Percentiles rank a stretch among this genome's conserved stretches.
These are phyloP conservation scores for Moniliophthora roreri DNA, from an alignment of 1,284 basidiomycete genomes.

Conservation along the genomic window DNA sequence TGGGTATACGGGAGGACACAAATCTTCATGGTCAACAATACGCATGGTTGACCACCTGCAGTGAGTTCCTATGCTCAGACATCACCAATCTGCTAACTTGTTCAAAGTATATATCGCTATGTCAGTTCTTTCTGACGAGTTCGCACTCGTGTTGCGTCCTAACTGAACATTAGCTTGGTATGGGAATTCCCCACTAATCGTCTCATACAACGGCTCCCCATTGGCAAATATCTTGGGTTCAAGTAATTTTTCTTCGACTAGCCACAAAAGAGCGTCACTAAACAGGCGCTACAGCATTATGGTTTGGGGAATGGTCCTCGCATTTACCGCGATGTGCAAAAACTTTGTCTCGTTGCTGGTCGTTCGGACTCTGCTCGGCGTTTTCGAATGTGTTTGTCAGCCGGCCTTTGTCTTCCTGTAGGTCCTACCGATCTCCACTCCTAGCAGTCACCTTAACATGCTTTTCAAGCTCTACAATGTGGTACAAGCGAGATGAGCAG, in stretches of 20 bases:
- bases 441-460: background rate
- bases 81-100: background rate
- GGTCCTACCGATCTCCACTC: constrained; percentile 6
- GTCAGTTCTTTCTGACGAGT: constrained; percentile 19
- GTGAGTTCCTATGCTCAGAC: constrained; percentile 25
- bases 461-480: constrained; percentile 44
- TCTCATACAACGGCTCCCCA: constrained; percentile 45
- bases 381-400: constrained; percentile 52
- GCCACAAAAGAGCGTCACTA: background rate
- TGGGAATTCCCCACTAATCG: constrained; percentile 54
- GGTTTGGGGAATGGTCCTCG: constrained; percentile 49
- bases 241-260: constrained; percentile 26
- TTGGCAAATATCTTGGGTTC: constrained; percentile 47
- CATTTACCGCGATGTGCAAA: constrained; percentile 47
- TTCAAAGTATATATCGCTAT: constrained; percentile 42
- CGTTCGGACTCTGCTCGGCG: constrained; percentile 48
- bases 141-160: background rate
- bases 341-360: constrained; percentile 45
- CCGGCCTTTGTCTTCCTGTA: constrained; percentile 46
- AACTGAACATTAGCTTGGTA: constrained; percentile 28
- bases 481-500: constrained; percentile 52
- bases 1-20: constrained; percentile 50
- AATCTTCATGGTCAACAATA: constrained; percentile 49
- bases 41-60: constrained; percentile 50
- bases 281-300: constrained; percentile 31